Evolutionary conservation across 1,139 yeast genomes (phyloP).

Genomic region (Nakaseomyces uthaithaninus): DNA sequence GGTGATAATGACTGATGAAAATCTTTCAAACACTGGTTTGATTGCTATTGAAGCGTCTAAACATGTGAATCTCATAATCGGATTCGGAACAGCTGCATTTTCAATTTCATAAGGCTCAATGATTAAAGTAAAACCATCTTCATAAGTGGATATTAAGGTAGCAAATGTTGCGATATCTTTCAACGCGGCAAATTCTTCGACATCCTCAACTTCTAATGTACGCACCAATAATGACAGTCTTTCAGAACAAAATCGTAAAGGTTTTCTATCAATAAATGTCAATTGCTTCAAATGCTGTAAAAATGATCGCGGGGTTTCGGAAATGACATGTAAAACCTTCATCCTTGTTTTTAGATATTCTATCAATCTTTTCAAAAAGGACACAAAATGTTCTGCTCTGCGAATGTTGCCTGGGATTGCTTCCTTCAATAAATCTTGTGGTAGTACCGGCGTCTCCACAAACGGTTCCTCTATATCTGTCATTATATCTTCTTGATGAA

Average conservation of each 20-base stretch:
- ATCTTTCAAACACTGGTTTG: slow-evolving; percentile 90
- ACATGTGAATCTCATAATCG: slow-evolving; percentile 89
- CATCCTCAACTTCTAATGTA: slow-evolving; percentile 77
- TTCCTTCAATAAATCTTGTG: slow-evolving; percentile 77
- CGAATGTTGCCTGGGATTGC: slow-evolving; percentile 97
- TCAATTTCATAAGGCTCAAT: slow-evolving; percentile 96
- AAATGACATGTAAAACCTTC: slow-evolving; percentile 94
- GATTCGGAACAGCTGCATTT: slow-evolving; percentile 96
- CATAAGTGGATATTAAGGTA: slow-evolving; percentile 89
- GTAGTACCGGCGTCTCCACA: slow-evolving; percentile 80
- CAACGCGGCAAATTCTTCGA: slow-evolving; percentile 86
- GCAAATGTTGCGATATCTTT: slow-evolving; percentile 97
- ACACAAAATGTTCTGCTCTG: slow-evolving; percentile 92
- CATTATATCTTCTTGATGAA: slow-evolving; percentile 35
- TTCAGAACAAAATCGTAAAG: slow-evolving; percentile 85
- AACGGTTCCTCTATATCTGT: slow-evolving; percentile 57
- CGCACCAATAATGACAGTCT: slow-evolving; percentile 79
- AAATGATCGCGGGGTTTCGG: slow-evolving; percentile 92
- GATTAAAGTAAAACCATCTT: slow-evolving; percentile 81
- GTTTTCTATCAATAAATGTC: slow-evolving; percentile 87
- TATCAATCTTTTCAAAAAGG: slow-evolving; percentile 82
- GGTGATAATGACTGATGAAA: slow-evolving; percentile 89
- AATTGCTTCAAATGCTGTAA: slow-evolving; percentile 85
- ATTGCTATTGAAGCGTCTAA: slow-evolving; percentile 96
- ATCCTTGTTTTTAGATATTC: slow-evolving; percentile 93